Base-by-base conservation (phyloP, 441 rosid genomes). In the Pelargonium australe region DNA sequence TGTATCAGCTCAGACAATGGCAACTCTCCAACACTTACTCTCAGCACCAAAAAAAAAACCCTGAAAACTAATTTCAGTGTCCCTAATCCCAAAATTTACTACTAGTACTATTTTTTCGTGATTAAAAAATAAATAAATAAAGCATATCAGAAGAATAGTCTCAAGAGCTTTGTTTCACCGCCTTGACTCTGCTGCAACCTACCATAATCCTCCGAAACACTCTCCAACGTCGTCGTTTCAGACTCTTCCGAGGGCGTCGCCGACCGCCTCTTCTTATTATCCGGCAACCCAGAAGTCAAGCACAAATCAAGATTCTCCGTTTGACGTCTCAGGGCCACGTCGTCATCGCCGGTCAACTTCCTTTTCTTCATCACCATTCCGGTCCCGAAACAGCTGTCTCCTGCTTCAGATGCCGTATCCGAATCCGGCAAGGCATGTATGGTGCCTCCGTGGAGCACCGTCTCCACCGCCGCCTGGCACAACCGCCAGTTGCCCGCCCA, bases 401-500 rank as follows among this genome's bases (percentile, higher is more conserved):
- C 67, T 16, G 76, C 75, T n/a, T 2, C 69, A 20, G 68, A 28
- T 28, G 34, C 34, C 34, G 34, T 28, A 28, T 28, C 4, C 34
- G 34, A 65, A 73, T 81, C 84, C 16, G 84, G 83, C 4, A 77
- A 65, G 9, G 89, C 82, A 12, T 71, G 74, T 67, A 85, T 67
- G 53, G 77, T 31, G 64, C 85, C 83, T 45, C 90, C 84, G 40
- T 70, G 78, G 0, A 84, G 86, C 69, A 84, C 83, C 1, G 80
- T 80, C 69, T 81, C 82, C 14, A 78, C 80, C 28, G 80, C 83
- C 57, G 85, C 63, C 70, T 82, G 86, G 49, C 84, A 81, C 10
- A 75, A 17, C 66, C 58, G 64, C 90, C 88, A 84, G 70, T 86
- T 84, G 37, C 90, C 84, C 2, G 81, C 78, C 85, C 85, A 84